Evolutionary conservation across 805 yeast genomes (phyloP), one percentile per base, ranked within the genome.

Genomic region (Hanseniaspora hatyaiensis): DNA sequence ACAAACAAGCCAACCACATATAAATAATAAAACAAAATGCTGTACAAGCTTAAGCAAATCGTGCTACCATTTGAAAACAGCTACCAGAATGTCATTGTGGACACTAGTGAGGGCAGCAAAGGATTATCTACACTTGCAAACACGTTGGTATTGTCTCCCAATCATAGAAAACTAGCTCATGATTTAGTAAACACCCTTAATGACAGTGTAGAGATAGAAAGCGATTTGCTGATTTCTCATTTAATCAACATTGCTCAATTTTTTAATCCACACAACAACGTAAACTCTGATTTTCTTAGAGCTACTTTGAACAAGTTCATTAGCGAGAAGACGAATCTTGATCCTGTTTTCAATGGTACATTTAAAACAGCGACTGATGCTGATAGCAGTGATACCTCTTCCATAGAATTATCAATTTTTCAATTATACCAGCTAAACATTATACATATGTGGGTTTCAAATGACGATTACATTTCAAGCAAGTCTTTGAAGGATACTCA

Each of bases 361-460:
- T 82, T 83, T 54, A 68, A 62, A 3, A 16, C 38, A 13, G n/a
- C 30, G 8, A 67, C 69, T 24, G 40, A 37, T 4, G 8, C 12
- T 8, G 73, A 75, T 31, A 64, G 69, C 19, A 29, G 19, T 3
- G 16, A 26, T 22, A 30, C 8, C 4, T 37, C 38, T 2, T 20
- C 8, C n/a, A 31, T 45, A 28, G 82, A 78, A 33, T 58, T 76
- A 49, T 66, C 72, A 2, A 57, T 84, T 6, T 85, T 85, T 59
- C 60, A 69, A 6, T 64, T 73, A 3, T 82, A 77, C 58, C 77
- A 71, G 28, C 65, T 83, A 6, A 72, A 70, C 12, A 61, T 88
- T 34, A 77, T 76, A 3, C 97, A 89, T 61, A 96, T 95, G 1
- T 88, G 96, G 95, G 60, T 57, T 3, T 41, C 43, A 6, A 64